A percentile compares a stretch with the other conserved stretches of the same genome.
phyloP scores from a whole-genome alignment of 2,329 filamentous ascomycete species.

The Byssothecium circinans region DNA sequence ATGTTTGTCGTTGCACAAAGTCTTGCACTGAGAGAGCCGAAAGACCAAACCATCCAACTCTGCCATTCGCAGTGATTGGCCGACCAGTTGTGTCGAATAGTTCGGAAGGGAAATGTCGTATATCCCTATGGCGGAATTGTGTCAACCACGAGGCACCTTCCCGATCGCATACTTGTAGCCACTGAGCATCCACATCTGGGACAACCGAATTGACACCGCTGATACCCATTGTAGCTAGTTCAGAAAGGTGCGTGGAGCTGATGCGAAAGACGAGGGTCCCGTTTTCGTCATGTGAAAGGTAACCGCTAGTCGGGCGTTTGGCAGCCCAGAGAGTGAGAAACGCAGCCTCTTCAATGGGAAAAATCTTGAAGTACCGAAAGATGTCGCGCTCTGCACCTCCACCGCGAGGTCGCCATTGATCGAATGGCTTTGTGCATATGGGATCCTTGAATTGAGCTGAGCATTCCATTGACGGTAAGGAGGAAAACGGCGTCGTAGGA shows the following conservation, averaged over 20 bases:
- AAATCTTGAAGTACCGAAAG: slow-evolving; percentile 14
- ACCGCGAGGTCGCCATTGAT: slow-evolving; percentile 7
- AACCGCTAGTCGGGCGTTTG: slow-evolving; percentile 1
- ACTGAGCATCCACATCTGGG: slow-evolving; percentile 1
- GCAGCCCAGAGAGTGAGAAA: slow-evolving; percentile 9
- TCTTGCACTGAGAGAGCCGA: background rate
- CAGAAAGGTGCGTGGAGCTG: slow-evolving; percentile 10
- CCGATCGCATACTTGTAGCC: slow-evolving; percentile 15
- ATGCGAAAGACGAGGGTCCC: slow-evolving; percentile 14
- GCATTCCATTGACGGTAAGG: too few relatives aligned
- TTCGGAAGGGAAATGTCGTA: background rate
- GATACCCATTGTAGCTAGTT: slow-evolving; percentile 6
- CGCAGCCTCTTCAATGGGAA: slow-evolving; percentile 8
- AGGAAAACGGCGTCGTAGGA: background rate
- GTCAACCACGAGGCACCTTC: slow-evolving; percentile 15
- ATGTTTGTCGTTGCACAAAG: background rate
- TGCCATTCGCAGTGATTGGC: background rate
- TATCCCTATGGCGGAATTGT: background rate
- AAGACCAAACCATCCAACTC: background rate
- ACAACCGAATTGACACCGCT: background rate
- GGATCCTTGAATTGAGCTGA: too few relatives aligned
- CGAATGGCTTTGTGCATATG: slow-evolving; percentile 12
- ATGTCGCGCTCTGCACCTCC: slow-evolving; percentile 11
- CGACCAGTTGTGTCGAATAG: slow-evolving; percentile 1
- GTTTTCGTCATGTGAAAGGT: slow-evolving; percentile 8